Evolutionary conservation across 257 asterid species (phyloP).

Genomic region (Anisodus acutangulus): DNA sequence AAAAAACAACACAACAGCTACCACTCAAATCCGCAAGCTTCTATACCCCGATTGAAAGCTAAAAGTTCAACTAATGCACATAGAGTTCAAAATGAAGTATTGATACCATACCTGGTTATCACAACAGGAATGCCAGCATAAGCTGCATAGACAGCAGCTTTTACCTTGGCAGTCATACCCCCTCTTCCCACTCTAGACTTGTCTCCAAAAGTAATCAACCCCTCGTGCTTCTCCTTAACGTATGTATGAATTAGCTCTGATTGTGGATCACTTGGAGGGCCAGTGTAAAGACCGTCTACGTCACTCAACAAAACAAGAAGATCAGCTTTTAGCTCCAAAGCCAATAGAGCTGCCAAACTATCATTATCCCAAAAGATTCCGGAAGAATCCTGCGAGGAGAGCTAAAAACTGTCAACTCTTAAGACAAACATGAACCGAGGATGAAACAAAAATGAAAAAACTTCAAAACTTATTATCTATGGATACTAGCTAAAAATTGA

Average conservation of each 20-base stretch:
- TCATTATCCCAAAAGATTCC: conserved; percentile 93
- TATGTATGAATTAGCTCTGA: conserved; percentile 72
- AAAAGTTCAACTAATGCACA: neutral
- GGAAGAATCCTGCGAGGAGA: conserved; percentile 61
- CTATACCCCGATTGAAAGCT: conserved; percentile 4
- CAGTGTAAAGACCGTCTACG: conserved; percentile 84
- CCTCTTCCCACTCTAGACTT: conserved; percentile 93
- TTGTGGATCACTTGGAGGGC: conserved; percentile 81
- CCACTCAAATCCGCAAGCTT: conserved; percentile 4
- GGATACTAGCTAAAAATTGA: neutral
- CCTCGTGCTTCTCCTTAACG: conserved; percentile 61
- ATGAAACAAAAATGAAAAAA: conserved; percentile 10
- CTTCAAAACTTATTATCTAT: neutral
- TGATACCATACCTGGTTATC: conserved; percentile 61
- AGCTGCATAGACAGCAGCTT: conserved; percentile 78
- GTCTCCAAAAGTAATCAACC: conserved; percentile 72
- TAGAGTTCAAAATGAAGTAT: neutral
- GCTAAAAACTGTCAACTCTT: conserved; percentile 17
- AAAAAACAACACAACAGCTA: neutral
- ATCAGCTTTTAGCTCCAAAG: conserved; percentile 80
- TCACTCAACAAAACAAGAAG: conserved; percentile 81
- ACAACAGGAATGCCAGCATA: conserved; percentile 76
- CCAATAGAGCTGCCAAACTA: conserved; percentile 78
- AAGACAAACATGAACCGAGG: conserved; percentile 23
- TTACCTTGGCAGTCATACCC: conserved; percentile 91